Evolutionary conservation across 805 yeast genomes (phyloP), one percentile per base, ranked within the genome.

Genomic region (Nakazawaea wyomingensis): DNA sequence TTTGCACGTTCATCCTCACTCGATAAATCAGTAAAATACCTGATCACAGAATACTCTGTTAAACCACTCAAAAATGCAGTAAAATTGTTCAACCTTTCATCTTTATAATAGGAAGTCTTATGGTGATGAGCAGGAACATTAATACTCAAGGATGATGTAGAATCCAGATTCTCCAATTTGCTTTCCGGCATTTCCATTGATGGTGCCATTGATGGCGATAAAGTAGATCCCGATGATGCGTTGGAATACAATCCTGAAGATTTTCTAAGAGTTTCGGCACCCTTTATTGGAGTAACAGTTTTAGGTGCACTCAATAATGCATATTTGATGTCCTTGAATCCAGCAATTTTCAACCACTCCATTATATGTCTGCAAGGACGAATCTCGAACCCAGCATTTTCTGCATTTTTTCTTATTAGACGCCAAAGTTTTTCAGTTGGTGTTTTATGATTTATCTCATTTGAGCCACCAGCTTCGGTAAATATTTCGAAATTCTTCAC

Each of bases 401-500:
- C 13, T 4, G 39, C 42, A 28, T 27, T 34, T 7, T 33, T 22
- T 27, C 29, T 14, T 8, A 34, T 16, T 4, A 37, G 8, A 14
- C 34, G 24, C 38, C 41, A 38, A 10, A 43, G 19, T 32, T 34
- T 29, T 10, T 19, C 7, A 3, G 33, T 14, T 11, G 46, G 33
- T 6, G 34, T n/a, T 4, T 21, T 22, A 11, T 37, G 13, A 5
- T 33, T 21, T 4, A 13, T 2, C 16, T 13, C 30, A 7, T 18
- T 13, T 19, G 20, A n/a, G 16, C 10, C 20, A 13, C 10, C 24
- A 7, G 18, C 14, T 17, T 14, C 27, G 18, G 8, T 9, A 34
- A n/a, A 37, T 6, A 49, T 11, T 11, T 41, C 55, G 13, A 58
- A 46, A 45, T 64, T 65, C 48, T 54, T 55, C 7, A 62, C 29